Evolutionary conservation across 2,329 filamentous ascomycete species (phyloP), one percentile per base, ranked within the genome.

Genomic region (Daldinia eschscholtzii): DNA sequence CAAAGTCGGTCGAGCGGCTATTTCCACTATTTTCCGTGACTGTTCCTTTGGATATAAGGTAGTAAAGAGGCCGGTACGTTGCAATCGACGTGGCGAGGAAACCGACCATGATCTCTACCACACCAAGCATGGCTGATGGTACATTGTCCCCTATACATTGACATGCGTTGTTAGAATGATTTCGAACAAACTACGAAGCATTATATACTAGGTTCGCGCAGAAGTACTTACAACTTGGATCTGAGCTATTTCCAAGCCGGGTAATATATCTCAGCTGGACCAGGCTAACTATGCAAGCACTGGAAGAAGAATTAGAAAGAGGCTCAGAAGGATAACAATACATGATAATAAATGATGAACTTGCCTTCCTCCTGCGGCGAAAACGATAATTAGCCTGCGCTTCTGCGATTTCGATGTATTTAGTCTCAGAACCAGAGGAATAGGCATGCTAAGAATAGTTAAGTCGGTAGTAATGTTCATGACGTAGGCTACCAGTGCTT

Each of bases 331-430:
- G 20, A 23, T 23, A 39, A 15, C 9, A 13, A 13, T 13, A 39
- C 2, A 39, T 39, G 15, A 39, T 39, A 13, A 13, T 3, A 41
- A 41, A n/a, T 13, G 15, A n/a, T 41, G 13, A n/a, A 41, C 37
- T 41, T 15, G 4, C 37, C 37, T 41, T 6, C 37, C 37, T n/a
- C 37, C 13, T 15, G n/a, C 37, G 4, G 37, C 13, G 7, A 41
- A 41, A 41, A 41, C 15, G n/a, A 41, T 41, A n/a, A 41, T n/a
- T 15, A 41, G 7, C 37, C 37, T 41, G 37, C 37, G 7, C 37
- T 41, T 41, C 37, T 41, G 37, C 37, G 37, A 41, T 41, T 41
- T n/a, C n/a, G 37, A 41, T 41, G 37, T 41, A 41, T 41, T n/a
- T 12, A 41, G 37, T 41, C 37, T 41, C n/a, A 41, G 6, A 41